These are phyloP conservation scores for Anthracocystis walkeri DNA, from an alignment of 1,284 basidiomycete species.

Conservation along the genomic window DNA sequence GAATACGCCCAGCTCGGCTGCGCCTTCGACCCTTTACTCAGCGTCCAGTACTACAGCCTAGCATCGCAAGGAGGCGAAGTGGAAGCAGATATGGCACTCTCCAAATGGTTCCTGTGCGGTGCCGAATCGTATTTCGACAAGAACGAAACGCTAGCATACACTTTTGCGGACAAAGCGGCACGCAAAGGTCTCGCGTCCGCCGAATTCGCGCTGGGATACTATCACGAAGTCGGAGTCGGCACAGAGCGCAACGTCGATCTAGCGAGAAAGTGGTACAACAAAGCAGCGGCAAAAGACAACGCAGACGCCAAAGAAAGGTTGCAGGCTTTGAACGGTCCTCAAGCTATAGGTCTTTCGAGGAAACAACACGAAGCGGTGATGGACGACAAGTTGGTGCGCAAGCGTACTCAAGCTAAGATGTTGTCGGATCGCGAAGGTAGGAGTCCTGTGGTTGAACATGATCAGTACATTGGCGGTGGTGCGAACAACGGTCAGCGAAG, in stretches of 20 bases:
- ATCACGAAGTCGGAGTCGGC: conserved; percentile 77
- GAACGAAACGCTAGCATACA: conserved; percentile 86
- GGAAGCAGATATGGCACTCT: conserved; percentile 94
- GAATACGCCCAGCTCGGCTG: conserved; percentile 89
- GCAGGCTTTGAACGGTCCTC: conserved; percentile 74
- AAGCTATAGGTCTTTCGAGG: conserved; percentile 74
- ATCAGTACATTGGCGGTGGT: conserved; percentile 19
- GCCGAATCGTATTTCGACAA: conserved; percentile 84
- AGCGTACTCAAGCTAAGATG: conserved; percentile 79
- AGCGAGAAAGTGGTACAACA: conserved; percentile 78
- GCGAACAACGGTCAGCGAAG: conserved; percentile 1
- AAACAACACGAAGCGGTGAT: conserved; percentile 84
- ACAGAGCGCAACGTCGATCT: conserved; percentile 74
- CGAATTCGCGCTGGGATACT: conserved; percentile 95
- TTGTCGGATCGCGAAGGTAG: conserved; percentile 50
- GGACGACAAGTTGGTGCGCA: conserved; percentile 82
- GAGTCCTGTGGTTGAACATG: conserved; percentile 42
- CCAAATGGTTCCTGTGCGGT: conserved; percentile 94
- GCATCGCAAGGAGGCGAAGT: conserved; percentile 78
- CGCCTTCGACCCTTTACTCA: conserved; percentile 87
- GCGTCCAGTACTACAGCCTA: conserved; percentile 88
- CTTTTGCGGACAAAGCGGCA: conserved; percentile 92
- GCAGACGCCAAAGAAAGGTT: conserved; percentile 83
- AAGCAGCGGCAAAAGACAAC: conserved; percentile 82
- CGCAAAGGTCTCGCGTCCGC: conserved; percentile 81